Base-by-base conservation (phyloP, 164 flowering plant genomes). In the Vitis labrusca region DNA sequence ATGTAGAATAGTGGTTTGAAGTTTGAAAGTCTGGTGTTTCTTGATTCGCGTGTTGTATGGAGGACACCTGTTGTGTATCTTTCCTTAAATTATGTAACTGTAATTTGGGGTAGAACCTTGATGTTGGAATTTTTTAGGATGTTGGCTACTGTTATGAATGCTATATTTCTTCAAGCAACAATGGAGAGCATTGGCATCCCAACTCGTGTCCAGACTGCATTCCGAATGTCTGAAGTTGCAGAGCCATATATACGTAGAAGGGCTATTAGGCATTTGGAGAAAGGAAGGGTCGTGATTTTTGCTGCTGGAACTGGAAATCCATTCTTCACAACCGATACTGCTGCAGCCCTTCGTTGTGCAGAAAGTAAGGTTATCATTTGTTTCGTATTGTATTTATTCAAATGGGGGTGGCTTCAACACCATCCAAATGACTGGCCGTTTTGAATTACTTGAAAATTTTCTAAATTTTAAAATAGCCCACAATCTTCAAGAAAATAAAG, bases 231-330 rank as follows among this genome's bases (percentile, higher is more conserved):
- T 62, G 99, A 95, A 83, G 97, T 95, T 60, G 99, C 99, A 66
- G 98, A 95, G 71, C 98, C 99, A 52, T 95, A 93, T 72, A 93
- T 95, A 71, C 85, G 97, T 17, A 81, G 99, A 79, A 83, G 98
- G 71, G 99, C 99, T 19, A 79, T 93, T 16, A 83, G 98, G 81
- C 99, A 95, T 87, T 78, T 95, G 79, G 99, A 95, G 84, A 95
- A 95, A 79, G 99, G 99, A 65, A 80, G 99, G 67, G 99, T 93
- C 49, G 98, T 95, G 16, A 95, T 95, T 63, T 95, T 95, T 83
- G 99, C 99, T 11, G 99, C 99, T 54, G 99, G 99, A 80, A 95
- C 93, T 61, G 99, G 99, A 30, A 95, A 95, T 79, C 99, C 99
- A n/a, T 95, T 95, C 83, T 95, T 95, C 85, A 91, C 99, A 16